These are phyloP conservation scores for Anethum foeniculum DNA, from an alignment of 140 eudicot species.

Conservation along the genomic window DNA sequence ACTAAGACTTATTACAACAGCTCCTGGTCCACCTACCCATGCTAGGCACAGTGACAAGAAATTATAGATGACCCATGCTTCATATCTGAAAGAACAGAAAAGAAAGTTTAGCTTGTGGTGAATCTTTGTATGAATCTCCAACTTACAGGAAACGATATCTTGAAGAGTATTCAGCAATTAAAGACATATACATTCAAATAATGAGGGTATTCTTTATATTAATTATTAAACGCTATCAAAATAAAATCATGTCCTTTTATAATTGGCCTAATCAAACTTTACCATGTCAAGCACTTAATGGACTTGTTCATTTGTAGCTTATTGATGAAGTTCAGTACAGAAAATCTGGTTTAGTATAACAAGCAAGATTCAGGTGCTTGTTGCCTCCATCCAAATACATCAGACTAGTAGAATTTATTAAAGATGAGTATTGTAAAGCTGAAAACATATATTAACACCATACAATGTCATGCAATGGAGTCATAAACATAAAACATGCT, in stretches of 20 bases:
- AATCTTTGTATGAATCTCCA: background rate
- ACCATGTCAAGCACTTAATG: background rate
- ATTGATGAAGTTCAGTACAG: background rate
- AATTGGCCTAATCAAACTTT: background rate
- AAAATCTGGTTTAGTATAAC: background rate
- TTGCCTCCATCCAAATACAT: background rate
- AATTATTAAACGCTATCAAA: background rate
- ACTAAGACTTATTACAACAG: slow-evolving; percentile 67
- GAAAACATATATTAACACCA: background rate
- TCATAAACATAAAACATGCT: background rate
- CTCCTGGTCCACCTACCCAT: slow-evolving; percentile 98
- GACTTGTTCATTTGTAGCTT: background rate
- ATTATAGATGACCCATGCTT: slow-evolving; percentile 92
- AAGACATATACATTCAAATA: background rate
- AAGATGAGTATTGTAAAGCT: background rate
- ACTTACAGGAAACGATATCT: background rate
- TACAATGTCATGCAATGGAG: background rate
- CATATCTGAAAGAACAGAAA: slow-evolving; percentile 45
- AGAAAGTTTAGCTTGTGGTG: background rate
- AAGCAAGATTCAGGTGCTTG: background rate
- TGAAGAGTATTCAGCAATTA: background rate
- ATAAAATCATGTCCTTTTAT: background rate
- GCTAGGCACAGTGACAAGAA: slow-evolving; percentile 83
- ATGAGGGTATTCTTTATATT: background rate
- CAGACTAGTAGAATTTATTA: background rate